Evolutionary conservation across 2,329 filamentous ascomycete species (phyloP), one percentile per base, ranked within the genome.

Genomic region (Calonectria honghensis): DNA sequence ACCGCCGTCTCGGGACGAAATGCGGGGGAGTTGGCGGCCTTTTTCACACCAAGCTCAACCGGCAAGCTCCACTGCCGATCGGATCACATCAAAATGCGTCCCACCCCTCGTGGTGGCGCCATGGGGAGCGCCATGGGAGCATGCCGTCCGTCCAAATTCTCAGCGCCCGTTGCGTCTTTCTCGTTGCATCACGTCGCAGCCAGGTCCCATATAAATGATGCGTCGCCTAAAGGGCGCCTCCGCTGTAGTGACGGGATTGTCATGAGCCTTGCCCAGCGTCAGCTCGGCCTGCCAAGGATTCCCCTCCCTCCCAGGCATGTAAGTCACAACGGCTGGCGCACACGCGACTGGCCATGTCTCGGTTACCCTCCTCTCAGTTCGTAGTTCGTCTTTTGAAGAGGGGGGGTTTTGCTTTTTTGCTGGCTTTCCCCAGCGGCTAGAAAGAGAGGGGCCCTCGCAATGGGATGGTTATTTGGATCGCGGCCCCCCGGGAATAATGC

Each of bases 21-120:
- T 80, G 79, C 79, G 79, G 79, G 79, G 79, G 77, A 78, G 72
- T 61, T 64, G 72, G 73, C 64, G 76, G 67, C 63, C 74, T 78
- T 79, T 77, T 78, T 76, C 72, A 75, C 65, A 75, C 68, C 51
- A 64, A 64, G 52, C 54, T 68, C 64, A 64, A 68, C 75, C 72
- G 73, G 73, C 77, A 75, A 54, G 72, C 74, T 79, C 78, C 79
- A 81, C 79, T 76, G 79, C 77, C 79, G 79, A 81, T 79, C 79
- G 76, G 73, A 81, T 77, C 79, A 81, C 74, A 74, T 72, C 69
- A 72, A 61, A 61, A 75, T 70, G 72, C 66, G 59, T 67, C 69
- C 39, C 59, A 65, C 48, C 63, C 64, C 78, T 80, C 79, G 79
- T 70, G 74, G 79, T 79, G 79, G 79, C 71, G 70, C 75, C 76